Evolutionary conservation across 805 yeast genomes (phyloP).

Genomic region (Komagataella mondaviorum): DNA sequence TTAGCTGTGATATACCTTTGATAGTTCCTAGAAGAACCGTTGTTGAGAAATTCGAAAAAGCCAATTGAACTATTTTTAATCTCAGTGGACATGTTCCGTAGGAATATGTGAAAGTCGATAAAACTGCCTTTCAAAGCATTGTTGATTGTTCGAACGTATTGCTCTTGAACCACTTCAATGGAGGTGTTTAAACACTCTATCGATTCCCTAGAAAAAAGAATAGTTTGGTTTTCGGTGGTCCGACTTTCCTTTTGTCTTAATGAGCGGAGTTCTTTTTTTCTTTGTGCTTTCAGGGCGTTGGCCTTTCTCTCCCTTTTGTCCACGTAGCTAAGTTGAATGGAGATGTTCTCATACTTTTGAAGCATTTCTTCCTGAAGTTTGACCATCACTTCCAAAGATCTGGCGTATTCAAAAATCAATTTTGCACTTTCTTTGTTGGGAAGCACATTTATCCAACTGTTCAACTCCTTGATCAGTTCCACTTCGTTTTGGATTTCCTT

Average conservation of each 20-base stretch:
- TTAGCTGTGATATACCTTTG: not conserved
- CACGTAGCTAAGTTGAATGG: constrained; percentile 28
- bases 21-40: not conserved
- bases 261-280: constrained; percentile 22
- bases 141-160: constrained; percentile 31
- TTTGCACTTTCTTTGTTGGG: constrained; percentile 24
- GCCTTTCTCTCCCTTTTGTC: constrained; percentile 36
- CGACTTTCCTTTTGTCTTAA: constrained; percentile 29
- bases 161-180: constrained; percentile 38
- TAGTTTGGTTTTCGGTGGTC: constrained; percentile 29
- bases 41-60: constrained; percentile 14
- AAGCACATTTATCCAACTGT: constrained; percentile 25
- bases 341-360: constrained; percentile 29
- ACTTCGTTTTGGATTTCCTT: constrained; percentile 21
- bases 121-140: constrained; percentile 29
- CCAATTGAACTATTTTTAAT: constrained; percentile 10
- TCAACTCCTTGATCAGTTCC: constrained; percentile 25
- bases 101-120: constrained; percentile 24
- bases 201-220: constrained; percentile 31
- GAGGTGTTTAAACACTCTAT: constrained; percentile 37
- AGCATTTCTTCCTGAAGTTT: constrained; percentile 20
- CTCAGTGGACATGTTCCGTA: constrained; percentile 17
- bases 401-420: constrained; percentile 25
- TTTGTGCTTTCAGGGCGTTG: constrained; percentile 21
- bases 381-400: constrained; percentile 23